A percentile compares a stretch with the other conserved stretches of the same genome.
Evolutionary conservation across 2,329 filamentous ascomycete genomes (phyloP).

Genomic region (Penicillium hesseltinei): DNA sequence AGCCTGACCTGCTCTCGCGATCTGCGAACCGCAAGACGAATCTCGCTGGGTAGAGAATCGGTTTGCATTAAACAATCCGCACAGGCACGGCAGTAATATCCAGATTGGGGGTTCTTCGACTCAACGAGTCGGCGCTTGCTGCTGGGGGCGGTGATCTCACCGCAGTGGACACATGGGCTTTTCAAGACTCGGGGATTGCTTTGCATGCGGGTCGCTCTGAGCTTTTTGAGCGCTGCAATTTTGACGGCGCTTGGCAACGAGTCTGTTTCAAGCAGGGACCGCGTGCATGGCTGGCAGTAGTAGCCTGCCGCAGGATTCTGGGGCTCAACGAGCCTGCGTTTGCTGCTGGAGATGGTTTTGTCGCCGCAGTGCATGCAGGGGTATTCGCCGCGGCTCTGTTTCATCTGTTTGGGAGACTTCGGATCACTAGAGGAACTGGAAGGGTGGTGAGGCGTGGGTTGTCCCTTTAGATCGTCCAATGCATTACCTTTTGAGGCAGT

Average conservation of each 20-base stretch:
- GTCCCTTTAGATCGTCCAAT: not conserved
- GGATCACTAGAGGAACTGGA: not conserved
- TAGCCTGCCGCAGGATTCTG: conserved; percentile 6
- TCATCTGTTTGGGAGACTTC: not conserved
- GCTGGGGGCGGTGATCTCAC: conserved; percentile 1
- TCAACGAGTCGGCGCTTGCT: conserved; percentile 9
- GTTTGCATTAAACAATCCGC: not conserved
- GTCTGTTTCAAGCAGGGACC: conserved; percentile 4
- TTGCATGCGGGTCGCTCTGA: not conserved
- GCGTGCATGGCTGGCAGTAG: conserved; percentile 6
- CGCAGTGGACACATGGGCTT: conserved; percentile 7
- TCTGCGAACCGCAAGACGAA: not conserved
- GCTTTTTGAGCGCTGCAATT: not conserved
- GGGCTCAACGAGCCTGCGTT: conserved; percentile 3
- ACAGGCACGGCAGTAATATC: conserved; percentile 9
- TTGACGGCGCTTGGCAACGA: not conserved
- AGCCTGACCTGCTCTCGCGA: conserved; percentile 2
- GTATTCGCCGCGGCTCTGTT: conserved; percentile 5
- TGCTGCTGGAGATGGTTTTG: conserved; percentile 2
- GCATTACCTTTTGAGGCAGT: not conserved
- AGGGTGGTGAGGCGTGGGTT: not conserved
- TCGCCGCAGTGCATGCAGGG: conserved; percentile 8
- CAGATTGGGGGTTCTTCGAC: not conserved
- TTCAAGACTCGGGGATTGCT: not conserved
- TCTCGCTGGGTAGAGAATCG: not conserved